These are phyloP conservation scores for Panicum miliaceum DNA, from an alignment of 176 grass and related monocot species.

Conservation along the genomic window DNA sequence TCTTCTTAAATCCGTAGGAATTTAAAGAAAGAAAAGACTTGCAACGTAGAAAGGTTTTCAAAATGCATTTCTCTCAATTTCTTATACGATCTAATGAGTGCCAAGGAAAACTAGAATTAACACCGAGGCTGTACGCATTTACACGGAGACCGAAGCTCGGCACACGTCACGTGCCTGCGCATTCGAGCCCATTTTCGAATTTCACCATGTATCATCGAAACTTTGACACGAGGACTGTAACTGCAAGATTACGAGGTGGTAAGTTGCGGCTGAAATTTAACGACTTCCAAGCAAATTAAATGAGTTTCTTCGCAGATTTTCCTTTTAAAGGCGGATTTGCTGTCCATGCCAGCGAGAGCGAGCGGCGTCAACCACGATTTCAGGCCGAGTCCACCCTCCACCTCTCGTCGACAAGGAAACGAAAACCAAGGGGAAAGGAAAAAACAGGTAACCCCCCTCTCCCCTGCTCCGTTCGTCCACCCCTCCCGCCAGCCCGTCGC, in stretches of 20 bases:
- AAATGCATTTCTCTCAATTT: too few species aligned
- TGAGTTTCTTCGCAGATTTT: not conserved
- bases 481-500: not conserved
- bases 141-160: too few species aligned
- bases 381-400: not conserved
- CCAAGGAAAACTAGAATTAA: too few species aligned
- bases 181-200: too few species aligned
- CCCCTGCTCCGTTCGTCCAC: not conserved
- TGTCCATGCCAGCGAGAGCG: not conserved
- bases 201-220: too few species aligned
- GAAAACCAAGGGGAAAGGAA: not conserved
- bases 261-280: not conserved
- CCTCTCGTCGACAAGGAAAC: constrained; percentile 13
- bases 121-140: too few species aligned
- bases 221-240: not conserved
- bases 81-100: too few species aligned
- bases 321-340: not conserved
- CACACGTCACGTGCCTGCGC: too few species aligned
- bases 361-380: not conserved
- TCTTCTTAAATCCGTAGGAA: too few species aligned
- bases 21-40: too few species aligned
- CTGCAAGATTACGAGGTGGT: not conserved
- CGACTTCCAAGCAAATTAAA: not conserved
- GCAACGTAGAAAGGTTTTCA: too few species aligned
- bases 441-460: not conserved